Evolutionary conservation across 805 yeast species (phyloP).

Genomic region (Gaillardinia entomophila): DNA sequence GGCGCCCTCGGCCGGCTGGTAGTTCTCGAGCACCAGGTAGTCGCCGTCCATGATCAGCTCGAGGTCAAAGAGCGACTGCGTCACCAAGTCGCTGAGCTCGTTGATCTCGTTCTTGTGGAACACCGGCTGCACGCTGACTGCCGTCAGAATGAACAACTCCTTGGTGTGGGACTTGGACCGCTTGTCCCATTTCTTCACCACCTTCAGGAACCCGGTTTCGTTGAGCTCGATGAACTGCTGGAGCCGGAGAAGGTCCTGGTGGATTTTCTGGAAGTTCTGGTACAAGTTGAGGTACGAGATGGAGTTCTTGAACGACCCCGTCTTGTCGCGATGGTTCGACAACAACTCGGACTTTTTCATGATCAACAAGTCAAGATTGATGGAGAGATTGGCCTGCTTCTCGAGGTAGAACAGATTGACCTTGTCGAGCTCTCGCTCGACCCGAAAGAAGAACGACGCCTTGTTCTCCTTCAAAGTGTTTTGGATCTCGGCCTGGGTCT

Average conservation of each 20-base stretch:
- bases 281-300: constrained; percentile 77
- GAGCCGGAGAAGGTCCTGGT: constrained; percentile 79
- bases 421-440: constrained; percentile 93
- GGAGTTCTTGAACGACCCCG: constrained; percentile 51
- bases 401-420: constrained; percentile 89
- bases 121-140: constrained; percentile 94
- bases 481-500: constrained; percentile 28
- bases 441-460: constrained; percentile 80
- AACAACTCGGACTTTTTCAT: constrained; percentile 60
- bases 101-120: constrained; percentile 87
- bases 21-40: constrained; percentile 12
- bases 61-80: constrained; percentile 62
- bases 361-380: constrained; percentile 69
- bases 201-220: constrained; percentile 94
- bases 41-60: constrained; percentile 53
- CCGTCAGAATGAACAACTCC: constrained; percentile 84
- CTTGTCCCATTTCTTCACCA: constrained; percentile 96
- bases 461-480: constrained; percentile 74
- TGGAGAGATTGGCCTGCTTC: constrained; percentile 81
- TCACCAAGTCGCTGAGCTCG: constrained; percentile 71
- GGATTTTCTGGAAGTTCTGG: constrained; percentile 83
- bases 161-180: constrained; percentile 91
- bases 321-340: constrained; percentile 11
- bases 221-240: constrained; percentile 94
- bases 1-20: not conserved